phyloP scores from a whole-genome alignment of 306 rosid genomes.

The Citrullus mucosospermus region DNA sequence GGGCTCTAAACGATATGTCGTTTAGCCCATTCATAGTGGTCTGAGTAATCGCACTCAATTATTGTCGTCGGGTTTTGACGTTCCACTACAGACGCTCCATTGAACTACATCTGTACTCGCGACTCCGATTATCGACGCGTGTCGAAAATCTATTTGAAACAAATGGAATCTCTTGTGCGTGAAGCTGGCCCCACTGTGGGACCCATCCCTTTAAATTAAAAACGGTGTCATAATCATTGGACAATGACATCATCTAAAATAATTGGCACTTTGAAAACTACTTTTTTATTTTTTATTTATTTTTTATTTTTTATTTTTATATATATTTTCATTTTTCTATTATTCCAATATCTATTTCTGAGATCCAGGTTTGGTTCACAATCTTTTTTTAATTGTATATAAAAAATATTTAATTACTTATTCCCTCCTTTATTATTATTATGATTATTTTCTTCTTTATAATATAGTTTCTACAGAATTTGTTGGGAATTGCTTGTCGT shows the following conservation, averaged over 20 bases:
- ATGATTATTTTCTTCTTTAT: background rate
- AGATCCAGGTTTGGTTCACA: background rate
- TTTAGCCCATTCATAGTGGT: constrained; percentile 1
- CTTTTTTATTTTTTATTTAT: background rate
- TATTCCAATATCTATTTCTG: background rate
- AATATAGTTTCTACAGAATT: background rate
- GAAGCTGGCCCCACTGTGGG: background rate
- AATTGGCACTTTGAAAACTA: constrained; percentile 3
- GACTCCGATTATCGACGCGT: background rate
- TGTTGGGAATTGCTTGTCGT: background rate
- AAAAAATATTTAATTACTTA: no score
- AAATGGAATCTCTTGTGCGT: constrained; percentile 9
- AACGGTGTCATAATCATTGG: constrained; percentile 7
- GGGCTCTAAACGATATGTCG: constrained; percentile 9
- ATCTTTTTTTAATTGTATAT: background rate
- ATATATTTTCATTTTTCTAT: background rate
- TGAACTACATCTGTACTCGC: background rate
- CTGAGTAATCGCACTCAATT: constrained; percentile 3
- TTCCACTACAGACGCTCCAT: background rate
- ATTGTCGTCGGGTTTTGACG: constrained; percentile 1
- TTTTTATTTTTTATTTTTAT: background rate
- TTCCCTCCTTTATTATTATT: background rate
- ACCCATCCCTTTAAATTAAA: background rate
- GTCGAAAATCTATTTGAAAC: background rate
- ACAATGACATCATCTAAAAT: constrained; percentile 8